Base-by-base conservation (phyloP, 2,329 filamentous ascomycete species). In the Nothopassalora personata region DNA sequence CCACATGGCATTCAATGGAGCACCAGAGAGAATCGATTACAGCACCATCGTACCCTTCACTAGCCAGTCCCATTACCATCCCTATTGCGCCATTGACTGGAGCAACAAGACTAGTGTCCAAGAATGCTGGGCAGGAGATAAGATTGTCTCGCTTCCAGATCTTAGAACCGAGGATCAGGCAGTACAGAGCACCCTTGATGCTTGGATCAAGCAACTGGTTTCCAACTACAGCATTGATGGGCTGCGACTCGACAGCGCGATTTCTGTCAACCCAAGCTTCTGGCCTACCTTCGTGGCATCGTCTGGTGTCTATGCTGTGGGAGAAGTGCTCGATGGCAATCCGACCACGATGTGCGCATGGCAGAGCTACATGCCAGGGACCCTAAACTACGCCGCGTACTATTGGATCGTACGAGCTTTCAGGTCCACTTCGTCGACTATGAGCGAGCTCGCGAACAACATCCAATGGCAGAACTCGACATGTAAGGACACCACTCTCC, bases 201-300 rank as follows among this genome's bases (percentile, higher is more conserved):
- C 74, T 19, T 89, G 86, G 86, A 76, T 88, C 62, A 71, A 68
- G 13, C 74, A 75, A 49, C 74, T 88, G 0, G 81, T 88, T 1
- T 66, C 75, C 3, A 83, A 84, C 62, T 88, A 86, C 67, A 76
- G 76, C 27, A 84, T 87, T 73, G 79, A 82, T 66, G 79, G 79
- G 1, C 61, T 66, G 2, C 64, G 64, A 11, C 56, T 66, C 5
- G 64, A 66, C 58, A 64, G 61, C 45, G 61, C 62, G 5, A 74
- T 76, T 59, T 73, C 81, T 56, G 72, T 79, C 18, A 68, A 74
- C 10, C 71, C 71, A 3, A 62, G 59, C 4, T 80, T 77, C 63
- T 75, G 74, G 59, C 63, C 70, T 4, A 56, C 60, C 1, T 77
- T 79, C 59, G 64, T 71, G 39, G 58, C 53, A 6, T 65, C 68